Evolutionary conservation across 371 early-diverging fungal species (phyloP).

Genomic region (Actinomortierella ambigua): DNA sequence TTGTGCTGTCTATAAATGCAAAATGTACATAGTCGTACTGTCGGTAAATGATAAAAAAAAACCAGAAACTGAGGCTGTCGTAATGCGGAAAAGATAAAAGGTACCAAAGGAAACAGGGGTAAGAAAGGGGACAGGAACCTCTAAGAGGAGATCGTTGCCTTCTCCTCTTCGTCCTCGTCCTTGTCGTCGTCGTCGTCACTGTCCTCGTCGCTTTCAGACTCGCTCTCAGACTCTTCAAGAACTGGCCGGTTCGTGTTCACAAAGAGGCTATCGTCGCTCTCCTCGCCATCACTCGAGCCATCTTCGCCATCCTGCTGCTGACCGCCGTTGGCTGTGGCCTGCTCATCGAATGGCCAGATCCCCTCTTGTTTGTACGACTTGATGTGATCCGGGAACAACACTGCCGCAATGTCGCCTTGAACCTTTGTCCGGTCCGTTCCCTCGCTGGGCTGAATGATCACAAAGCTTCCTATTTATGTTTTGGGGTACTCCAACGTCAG

Average conservation of each 20-base stretch:
- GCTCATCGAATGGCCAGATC: conserved; percentile 64
- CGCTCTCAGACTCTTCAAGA: conserved; percentile 34
- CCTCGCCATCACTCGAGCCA: conserved; percentile 13
- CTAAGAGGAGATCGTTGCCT: neutral
- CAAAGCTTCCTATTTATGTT: conserved; percentile 60
- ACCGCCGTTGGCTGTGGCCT: conserved; percentile 2
- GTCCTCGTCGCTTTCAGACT: conserved; percentile 30
- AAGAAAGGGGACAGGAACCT: neutral
- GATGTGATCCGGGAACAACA: conserved; percentile 78
- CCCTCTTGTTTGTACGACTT: conserved; percentile 68
- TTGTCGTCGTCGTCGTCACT: conserved; percentile 21
- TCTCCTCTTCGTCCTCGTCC: conserved; percentile 3
- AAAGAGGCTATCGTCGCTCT: conserved; percentile 66
- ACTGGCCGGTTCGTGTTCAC: conserved; percentile 68
- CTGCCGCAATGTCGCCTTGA: conserved; percentile 77
- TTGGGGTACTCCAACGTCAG: too few species aligned
- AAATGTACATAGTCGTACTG: neutral
- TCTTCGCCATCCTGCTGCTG: conserved; percentile 14
- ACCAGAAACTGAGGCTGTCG: neutral
- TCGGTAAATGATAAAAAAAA: neutral
- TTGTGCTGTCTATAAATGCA: neutral
- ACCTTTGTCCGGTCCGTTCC: conserved; percentile 70
- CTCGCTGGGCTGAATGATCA: conserved; percentile 66
- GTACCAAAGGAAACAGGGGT: too few species aligned
- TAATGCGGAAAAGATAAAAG: too few species aligned